Conservation (phyloP, 2,329 filamentous ascomycete species). For the Monosporascus sp. region DNA sequence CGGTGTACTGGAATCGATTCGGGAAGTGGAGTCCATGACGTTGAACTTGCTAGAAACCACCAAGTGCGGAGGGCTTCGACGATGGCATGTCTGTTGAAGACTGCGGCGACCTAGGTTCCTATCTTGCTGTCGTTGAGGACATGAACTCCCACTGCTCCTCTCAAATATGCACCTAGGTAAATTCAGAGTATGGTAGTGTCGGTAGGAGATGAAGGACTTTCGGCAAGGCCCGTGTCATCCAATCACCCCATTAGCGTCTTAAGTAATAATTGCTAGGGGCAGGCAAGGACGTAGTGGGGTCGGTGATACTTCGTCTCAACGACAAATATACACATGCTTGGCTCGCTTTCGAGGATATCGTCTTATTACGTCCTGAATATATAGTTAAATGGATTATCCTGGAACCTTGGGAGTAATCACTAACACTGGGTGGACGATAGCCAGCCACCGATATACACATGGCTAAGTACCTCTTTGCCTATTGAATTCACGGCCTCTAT, state of each 20-base stretch:
- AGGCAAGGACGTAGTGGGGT: no score
- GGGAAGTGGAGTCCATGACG: neutral
- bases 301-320: no score
- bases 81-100: constrained; percentile 1
- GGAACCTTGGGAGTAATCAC: no score
- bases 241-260: neutral
- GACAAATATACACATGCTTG: no score
- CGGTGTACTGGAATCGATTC: constrained; percentile 2
- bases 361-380: no score
- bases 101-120: neutral
- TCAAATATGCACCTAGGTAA: neutral
- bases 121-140: neutral
- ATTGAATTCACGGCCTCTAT: no score
- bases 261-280: no score
- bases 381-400: no score
- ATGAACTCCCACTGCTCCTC: neutral
- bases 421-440: no score
- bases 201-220: neutral
- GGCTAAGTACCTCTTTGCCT: no score
- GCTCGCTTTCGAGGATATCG: no score
- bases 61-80: neutral
- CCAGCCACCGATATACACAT: no score
- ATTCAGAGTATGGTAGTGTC: neutral
- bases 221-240: neutral
- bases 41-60: neutral